These are phyloP conservation scores for Starmera caribaea DNA, from an alignment of 805 yeast species.

Conservation along the genomic window DNA sequence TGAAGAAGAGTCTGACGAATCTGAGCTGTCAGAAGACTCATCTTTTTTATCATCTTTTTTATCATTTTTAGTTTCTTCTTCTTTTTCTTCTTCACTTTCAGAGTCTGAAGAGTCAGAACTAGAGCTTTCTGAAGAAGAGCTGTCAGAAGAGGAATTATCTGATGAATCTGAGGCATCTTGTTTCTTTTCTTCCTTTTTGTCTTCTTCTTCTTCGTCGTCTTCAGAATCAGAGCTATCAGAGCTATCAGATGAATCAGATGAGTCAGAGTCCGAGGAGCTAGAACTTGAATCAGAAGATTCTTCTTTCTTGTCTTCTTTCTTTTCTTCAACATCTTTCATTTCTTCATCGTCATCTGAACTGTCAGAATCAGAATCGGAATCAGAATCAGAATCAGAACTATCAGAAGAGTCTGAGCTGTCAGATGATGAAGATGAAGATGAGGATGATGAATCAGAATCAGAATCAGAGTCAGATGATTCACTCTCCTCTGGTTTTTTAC, in stretches of 20 bases:
- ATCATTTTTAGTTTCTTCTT: neutral
- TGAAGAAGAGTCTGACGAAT: conserved; percentile 1
- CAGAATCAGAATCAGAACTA: conserved; percentile 44
- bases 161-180: conserved; percentile 1
- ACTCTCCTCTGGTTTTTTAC: neutral
- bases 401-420: conserved; percentile 11
- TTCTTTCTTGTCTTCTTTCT: conserved; percentile 2
- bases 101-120: neutral
- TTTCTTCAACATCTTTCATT: neutral
- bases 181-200: conserved; percentile 1
- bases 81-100: conserved; percentile 1
- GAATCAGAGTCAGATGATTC: neutral
- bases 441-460: neutral
- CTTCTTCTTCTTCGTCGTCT: neutral
- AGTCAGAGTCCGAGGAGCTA: conserved; percentile 5
- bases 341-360: neutral
- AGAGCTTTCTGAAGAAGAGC: conserved; percentile 6
- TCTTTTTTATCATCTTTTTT: conserved; percentile 7
- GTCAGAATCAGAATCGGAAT: conserved; percentile 33
- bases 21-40: conserved; percentile 4
- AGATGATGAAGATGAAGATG: conserved; percentile 1
- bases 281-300: conserved; percentile 6
- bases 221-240: neutral
- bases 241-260: conserved; percentile 1
- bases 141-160: conserved; percentile 6